Conservation (phyloP, 2,329 filamentous ascomycete species). For the Fusarium albosuccineum region DNA sequence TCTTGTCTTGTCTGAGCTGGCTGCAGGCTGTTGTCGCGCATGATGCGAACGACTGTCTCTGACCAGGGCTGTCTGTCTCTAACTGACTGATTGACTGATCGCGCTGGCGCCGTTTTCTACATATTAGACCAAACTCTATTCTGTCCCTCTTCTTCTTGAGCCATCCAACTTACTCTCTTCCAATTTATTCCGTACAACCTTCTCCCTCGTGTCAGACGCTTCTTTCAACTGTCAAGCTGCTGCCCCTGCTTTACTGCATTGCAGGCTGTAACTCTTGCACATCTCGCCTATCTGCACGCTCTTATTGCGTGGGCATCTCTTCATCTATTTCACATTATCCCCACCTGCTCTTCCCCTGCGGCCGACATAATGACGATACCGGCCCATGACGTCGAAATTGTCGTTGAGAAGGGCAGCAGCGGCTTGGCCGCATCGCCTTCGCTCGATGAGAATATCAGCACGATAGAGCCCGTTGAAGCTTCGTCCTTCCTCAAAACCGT, state of each 20-base stretch:
- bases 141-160: conserved; percentile 1
- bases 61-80: conserved; percentile 5
- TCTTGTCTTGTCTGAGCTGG: too few species aligned
- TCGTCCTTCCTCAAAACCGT: conserved; percentile 27
- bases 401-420: conserved; percentile 29
- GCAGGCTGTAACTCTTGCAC: too few species aligned
- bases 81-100: conserved; percentile 1
- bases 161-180: neutral
- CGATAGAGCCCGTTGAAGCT: neutral
- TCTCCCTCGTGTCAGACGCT: neutral
- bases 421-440: conserved; percentile 24
- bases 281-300: too few species aligned
- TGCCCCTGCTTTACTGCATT: too few species aligned
- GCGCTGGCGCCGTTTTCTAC: neutral
- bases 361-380: conserved; percentile 17
- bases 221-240: neutral
- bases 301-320: neutral
- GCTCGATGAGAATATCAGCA: conserved; percentile 16
- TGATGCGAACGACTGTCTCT: conserved; percentile 7
- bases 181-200: neutral
- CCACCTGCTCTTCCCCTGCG: neutral
- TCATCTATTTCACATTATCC: neutral
- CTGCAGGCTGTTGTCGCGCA: too few species aligned
- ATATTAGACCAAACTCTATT: conserved; percentile 31
- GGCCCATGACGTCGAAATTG: conserved; percentile 27